Base-by-base conservation (phyloP, 2,329 filamentous ascomycete species). In the Parascedosporium putredinis region DNA sequence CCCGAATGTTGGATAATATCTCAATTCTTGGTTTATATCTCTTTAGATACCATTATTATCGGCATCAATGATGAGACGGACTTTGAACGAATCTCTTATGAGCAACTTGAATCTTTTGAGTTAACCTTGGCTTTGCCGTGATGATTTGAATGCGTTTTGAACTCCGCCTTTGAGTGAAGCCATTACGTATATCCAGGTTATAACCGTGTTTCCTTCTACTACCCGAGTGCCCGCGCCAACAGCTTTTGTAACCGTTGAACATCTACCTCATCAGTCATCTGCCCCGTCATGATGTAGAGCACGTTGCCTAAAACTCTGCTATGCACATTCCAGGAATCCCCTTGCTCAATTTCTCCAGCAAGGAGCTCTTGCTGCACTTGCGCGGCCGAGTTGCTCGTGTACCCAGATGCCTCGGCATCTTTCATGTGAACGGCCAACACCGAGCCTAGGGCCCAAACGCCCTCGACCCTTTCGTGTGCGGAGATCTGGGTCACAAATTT, bases 391-490 rank as follows among this genome's bases (percentile, higher is more conserved):
- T 64, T 67, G 53, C 73, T 75, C 51, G 66, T 70, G 54, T 76
- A 76, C 0, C 73, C 73, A 1, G 64, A 55, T 3, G 66, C 68
- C 7, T 65, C 64, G 1, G 63, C 59, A 10, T 70, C 69, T 3
- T 62, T 59, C 49, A 79, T 57, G 23, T 70, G 71, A 33, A 94
- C 81, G 1, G 84, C 83, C 9, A 93, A 68, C 1, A 93, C 84
- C 2, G 79, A 85, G 0, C 88, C 88, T 1, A 93, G 66, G 0
- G 86, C 83, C 68, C 87, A 86, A 0, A 84, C 78, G 6, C 82
- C 78, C 2, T 78, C 71, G 0, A 93, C 78, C 0, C 68, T 64
- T 18, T 14, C 14, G 0, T 66, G 58, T 14, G 57, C 66, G 4
- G 84, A 89, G 2, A 90, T 58, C 10, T 67, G 62, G 2, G 67